These are phyloP conservation scores for Gonium pectorale DNA, from an alignment of 139 green algal species.

Conservation along the genomic window DNA sequence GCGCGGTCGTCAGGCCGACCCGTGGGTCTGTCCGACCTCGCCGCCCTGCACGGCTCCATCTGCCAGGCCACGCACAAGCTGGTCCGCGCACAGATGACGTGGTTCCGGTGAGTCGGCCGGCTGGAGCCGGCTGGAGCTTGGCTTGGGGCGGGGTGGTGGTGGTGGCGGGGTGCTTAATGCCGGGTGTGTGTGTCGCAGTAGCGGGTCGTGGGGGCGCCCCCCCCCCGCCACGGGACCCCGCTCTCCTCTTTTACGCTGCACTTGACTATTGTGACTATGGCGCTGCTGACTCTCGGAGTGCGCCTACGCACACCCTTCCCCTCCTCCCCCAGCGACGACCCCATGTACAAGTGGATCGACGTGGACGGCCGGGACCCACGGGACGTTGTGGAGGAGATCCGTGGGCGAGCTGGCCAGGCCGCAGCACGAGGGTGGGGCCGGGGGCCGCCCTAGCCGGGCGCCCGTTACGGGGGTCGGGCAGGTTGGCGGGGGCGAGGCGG, in stretches of 20 bases:
- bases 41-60: constrained; percentile 55
- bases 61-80: constrained; percentile 77
- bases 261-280: too few species aligned
- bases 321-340: constrained; percentile 65
- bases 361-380: constrained; percentile 21
- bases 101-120: constrained; percentile 83
- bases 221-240: too few species aligned
- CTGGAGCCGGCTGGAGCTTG: constrained; percentile 16
- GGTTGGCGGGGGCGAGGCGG: too few species aligned
- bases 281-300: too few species aligned
- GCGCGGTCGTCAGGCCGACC: neutral
- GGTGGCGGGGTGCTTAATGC: neutral
- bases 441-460: too few species aligned
- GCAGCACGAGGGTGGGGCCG: constrained; percentile 55
- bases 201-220: too few species aligned
- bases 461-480: too few species aligned
- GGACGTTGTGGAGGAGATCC: constrained; percentile 58
- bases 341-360: constrained; percentile 64
- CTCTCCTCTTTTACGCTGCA: too few species aligned
- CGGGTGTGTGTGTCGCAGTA: too few species aligned
- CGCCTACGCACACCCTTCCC: too few species aligned
- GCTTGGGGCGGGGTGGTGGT: neutral
- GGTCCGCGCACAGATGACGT: constrained; percentile 83
- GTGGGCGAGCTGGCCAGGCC: constrained; percentile 38
- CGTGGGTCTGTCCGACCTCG: constrained; percentile 18